Percentiles rank a stretch among this genome's conserved stretches.
phyloP scores from a whole-genome alignment of 2,329 filamentous ascomycete genomes.

The Aspergillus vadensis region DNA sequence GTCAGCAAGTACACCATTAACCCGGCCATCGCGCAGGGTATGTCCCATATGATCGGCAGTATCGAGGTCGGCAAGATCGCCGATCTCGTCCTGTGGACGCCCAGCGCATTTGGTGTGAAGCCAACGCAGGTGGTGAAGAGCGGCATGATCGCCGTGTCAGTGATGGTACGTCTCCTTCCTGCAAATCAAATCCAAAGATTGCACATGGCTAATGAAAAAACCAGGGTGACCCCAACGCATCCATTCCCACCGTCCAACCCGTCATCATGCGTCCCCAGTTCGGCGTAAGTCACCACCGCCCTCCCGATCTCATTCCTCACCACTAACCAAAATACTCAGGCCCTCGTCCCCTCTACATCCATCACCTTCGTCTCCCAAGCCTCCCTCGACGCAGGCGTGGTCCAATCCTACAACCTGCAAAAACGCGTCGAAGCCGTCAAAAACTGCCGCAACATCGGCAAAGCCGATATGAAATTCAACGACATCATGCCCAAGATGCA shows the following conservation, averaged over 20 bases:
- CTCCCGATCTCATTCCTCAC: neutral
- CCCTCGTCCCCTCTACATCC: constrained; percentile 69
- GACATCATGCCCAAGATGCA: constrained; percentile 80
- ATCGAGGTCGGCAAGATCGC: constrained; percentile 88
- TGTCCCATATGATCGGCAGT: constrained; percentile 82
- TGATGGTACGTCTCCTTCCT: constrained; percentile 66
- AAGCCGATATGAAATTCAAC: constrained; percentile 90
- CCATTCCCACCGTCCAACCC: constrained; percentile 86
- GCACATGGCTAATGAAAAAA: neutral
- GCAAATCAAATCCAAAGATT: neutral
- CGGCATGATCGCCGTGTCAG: constrained; percentile 77
- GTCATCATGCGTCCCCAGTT: constrained; percentile 86
- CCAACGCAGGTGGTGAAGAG: constrained; percentile 81
- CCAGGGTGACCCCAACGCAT: constrained; percentile 76
- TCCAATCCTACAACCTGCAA: constrained; percentile 71
- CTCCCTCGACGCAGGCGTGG: constrained; percentile 66
- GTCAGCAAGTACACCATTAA: constrained; percentile 97
- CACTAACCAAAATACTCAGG: constrained; percentile 25
- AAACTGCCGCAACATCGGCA: constrained; percentile 72
- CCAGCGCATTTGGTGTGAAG: constrained; percentile 84
- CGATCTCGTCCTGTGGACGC: constrained; percentile 85
- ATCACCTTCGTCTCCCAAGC: constrained; percentile 81
- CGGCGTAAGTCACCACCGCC: constrained; percentile 49
- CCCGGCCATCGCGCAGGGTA: constrained; percentile 86
- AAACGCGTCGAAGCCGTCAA: constrained; percentile 81